A percentile compares a stretch with the other conserved stretches of the same genome.
Conservation (phyloP, 345 rosid genomes). For the Aethionema arabicum region DNA sequence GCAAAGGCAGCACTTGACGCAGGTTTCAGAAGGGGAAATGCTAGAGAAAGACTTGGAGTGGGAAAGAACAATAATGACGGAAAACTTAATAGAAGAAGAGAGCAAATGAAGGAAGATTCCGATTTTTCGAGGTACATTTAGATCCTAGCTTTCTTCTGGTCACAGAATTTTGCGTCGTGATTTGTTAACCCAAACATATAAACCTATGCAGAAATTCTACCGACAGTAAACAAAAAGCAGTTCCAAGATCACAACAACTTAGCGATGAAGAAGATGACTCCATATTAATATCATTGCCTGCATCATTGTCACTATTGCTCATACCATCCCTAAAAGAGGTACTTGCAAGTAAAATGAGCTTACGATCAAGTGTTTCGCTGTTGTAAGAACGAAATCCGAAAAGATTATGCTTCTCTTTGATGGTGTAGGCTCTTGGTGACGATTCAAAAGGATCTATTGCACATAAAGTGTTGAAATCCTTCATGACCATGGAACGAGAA, state of each 20-base stretch:
- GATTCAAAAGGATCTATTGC: constrained; percentile 58
- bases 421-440: constrained; percentile 57
- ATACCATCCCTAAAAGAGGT: constrained; percentile 92
- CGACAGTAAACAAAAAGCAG: constrained; percentile 49
- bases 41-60: constrained; percentile 60
- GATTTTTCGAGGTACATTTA: constrained; percentile 67
- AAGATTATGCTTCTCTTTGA: constrained; percentile 17
- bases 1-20: constrained; percentile 88
- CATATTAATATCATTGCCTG: constrained; percentile 55
- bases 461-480: constrained; percentile 54
- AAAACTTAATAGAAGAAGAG: constrained; percentile 61
- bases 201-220: constrained; percentile 47
- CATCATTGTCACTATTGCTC: constrained; percentile 70
- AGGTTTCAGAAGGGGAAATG: constrained; percentile 67
- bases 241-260: constrained; percentile 49
- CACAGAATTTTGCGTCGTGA: background rate
- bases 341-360: background rate
- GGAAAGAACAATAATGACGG: constrained; percentile 31
- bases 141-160: constrained; percentile 11
- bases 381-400: background rate
- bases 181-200: constrained; percentile 30
- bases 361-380: background rate
- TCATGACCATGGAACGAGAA: constrained; percentile 62
- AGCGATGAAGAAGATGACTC: constrained; percentile 69
- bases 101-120: constrained; percentile 49